Evolutionary conservation across 495 filamentous ascomycete genomes (phyloP).

Genomic region (Lepraria neglecta): DNA sequence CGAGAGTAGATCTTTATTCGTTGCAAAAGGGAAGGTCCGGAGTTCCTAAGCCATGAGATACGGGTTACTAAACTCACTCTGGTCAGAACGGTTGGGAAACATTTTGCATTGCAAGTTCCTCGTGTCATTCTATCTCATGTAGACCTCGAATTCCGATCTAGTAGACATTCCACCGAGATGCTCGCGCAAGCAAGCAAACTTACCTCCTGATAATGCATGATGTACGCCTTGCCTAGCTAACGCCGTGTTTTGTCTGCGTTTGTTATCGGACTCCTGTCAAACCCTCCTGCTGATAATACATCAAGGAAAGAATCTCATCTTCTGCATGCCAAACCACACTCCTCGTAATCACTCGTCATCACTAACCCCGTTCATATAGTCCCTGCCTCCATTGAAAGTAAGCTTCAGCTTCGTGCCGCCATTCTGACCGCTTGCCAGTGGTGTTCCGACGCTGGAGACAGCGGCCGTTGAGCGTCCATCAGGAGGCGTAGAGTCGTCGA

Average conservation of each 20-base stretch:
- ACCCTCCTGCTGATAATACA: constrained; percentile 12
- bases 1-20: no score
- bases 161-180: not conserved
- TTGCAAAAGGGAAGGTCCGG: no score
- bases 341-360: constrained; percentile 11
- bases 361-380: constrained; percentile 35
- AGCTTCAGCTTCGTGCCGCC: constrained; percentile 55
- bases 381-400: constrained; percentile 47
- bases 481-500: constrained; percentile 49
- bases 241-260: not conserved
- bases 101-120: not conserved
- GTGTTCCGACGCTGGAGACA: constrained; percentile 63
- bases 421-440: constrained; percentile 49
- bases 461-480: constrained; percentile 62
- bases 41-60: no score
- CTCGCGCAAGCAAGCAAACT: constrained; percentile 2
- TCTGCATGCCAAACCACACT: not conserved
- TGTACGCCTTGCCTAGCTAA: constrained; percentile 1
- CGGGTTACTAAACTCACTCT: no score
- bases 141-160: constrained; percentile 6
- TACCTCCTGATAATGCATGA: constrained; percentile 3
- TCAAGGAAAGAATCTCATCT: constrained; percentile 10
- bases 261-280: not conserved
- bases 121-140: constrained; percentile 10
- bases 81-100: no score